These are phyloP conservation scores for Isoetes taiwanensis DNA, from an alignment of 75 land plant species.

Conservation along the genomic window DNA sequence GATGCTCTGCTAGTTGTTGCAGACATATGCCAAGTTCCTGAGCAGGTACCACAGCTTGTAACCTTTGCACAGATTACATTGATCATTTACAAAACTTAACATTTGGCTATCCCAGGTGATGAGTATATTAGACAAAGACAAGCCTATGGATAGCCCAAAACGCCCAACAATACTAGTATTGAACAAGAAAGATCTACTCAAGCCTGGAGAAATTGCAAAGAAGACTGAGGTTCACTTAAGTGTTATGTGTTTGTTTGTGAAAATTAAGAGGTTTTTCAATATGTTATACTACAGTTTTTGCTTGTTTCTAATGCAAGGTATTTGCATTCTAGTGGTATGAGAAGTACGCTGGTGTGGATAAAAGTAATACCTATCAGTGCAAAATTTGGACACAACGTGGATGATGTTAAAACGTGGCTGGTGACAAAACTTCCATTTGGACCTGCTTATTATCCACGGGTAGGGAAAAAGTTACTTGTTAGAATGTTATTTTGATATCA, in stretches of 20 bases:
- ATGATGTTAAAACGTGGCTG: conserved; percentile 82
- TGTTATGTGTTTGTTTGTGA: too few relatives aligned
- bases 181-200: conserved; percentile 87
- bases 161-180: conserved; percentile 60
- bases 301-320: not conserved
- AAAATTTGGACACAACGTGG: conserved; percentile 82
- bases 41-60: conserved; percentile 45
- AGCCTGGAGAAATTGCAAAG: conserved; percentile 92
- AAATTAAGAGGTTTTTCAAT: not conserved
- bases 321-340: conserved; percentile 66
- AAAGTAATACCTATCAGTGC: conserved; percentile 95
- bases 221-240: conserved; percentile 44
- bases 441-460: conserved; percentile 93
- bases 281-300: not conserved
- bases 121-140: conserved; percentile 55
- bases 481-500: too few relatives aligned
- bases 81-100: not conserved
- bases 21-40: conserved; percentile 69
- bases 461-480: too few relatives aligned
- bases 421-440: conserved; percentile 78
- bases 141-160: conserved; percentile 22
- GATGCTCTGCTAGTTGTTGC: conserved; percentile 83
- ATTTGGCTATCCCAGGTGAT: conserved; percentile 60
- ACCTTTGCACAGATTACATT: not conserved
- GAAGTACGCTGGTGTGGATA: conserved; percentile 56